Conservation (phyloP, 805 yeast species). For the Kazachstania psychrophila region DNA sequence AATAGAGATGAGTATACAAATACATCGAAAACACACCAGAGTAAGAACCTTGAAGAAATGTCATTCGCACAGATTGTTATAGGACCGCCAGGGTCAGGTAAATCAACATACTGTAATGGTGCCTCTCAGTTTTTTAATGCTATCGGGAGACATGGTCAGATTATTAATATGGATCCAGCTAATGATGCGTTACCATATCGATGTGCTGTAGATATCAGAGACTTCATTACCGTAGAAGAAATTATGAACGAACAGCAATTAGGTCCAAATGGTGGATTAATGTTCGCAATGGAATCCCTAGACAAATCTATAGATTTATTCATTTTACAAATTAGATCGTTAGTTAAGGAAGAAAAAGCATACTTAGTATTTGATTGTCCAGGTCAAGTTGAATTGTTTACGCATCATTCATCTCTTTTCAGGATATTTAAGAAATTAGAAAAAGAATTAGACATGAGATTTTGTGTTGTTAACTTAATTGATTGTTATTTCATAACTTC, state of each 20-base stretch:
- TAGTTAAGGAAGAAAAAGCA: constrained; percentile 48
- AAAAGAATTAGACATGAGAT: constrained; percentile 55
- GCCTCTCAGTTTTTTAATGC: constrained; percentile 88
- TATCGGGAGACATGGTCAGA: constrained; percentile 80
- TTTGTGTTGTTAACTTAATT: constrained; percentile 77
- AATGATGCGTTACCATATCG: constrained; percentile 65
- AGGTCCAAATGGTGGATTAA: constrained; percentile 86
- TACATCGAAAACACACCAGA: background rate
- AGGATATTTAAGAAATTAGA: constrained; percentile 58
- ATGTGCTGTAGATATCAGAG: constrained; percentile 69
- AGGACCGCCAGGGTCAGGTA: constrained; percentile 98
- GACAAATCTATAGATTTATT: constrained; percentile 53
- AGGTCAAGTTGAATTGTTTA: constrained; percentile 92
- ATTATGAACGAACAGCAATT: constrained; percentile 61
- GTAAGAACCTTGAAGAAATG: no score
- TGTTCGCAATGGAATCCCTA: constrained; percentile 70
- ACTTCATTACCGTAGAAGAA: constrained; percentile 65
- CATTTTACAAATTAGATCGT: constrained; percentile 43
- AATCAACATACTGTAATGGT: constrained; percentile 90
- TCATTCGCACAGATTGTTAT: constrained; percentile 85
- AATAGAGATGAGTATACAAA: background rate
- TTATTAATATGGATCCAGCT: constrained; percentile 89
- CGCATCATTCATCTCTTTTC: constrained; percentile 72
- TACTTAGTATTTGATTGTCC: constrained; percentile 84
- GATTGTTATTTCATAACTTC: constrained; percentile 76